Evolutionary conservation across 768 basidiomycete species (phyloP).

Genomic region (Pisolithus sp.): DNA sequence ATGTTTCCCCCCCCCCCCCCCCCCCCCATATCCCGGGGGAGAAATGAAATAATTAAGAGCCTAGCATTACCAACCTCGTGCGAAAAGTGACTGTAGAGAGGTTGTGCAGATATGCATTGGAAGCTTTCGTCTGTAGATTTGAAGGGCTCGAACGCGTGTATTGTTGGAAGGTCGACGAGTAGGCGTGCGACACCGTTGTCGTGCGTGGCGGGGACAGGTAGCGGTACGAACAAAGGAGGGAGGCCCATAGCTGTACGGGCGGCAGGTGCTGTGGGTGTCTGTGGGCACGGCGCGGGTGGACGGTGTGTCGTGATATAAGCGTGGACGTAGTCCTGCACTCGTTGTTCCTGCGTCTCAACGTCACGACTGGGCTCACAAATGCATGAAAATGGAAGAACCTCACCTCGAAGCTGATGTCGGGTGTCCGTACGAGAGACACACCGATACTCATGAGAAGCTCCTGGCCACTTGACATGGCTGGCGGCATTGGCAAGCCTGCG

Average conservation of each 20-base stretch:
- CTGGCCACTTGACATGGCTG: not conserved
- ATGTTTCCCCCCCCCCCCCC: too few species aligned
- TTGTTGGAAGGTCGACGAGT: slow-evolving; percentile 12
- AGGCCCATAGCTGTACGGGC: slow-evolving; percentile 41
- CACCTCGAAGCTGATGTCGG: slow-evolving; percentile 26
- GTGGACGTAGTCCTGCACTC: slow-evolving; percentile 47
- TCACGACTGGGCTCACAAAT: not conserved
- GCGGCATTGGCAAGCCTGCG: too few species aligned
- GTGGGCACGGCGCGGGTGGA: slow-evolving; percentile 45
- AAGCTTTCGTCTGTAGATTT: slow-evolving; percentile 21
- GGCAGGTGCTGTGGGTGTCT: slow-evolving; percentile 37
- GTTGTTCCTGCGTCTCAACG: slow-evolving; percentile 40
- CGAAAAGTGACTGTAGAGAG: slow-evolving; percentile 31
- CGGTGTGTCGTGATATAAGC: slow-evolving; percentile 41
- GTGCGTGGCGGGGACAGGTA: slow-evolving; percentile 11
- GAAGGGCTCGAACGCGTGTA: slow-evolving; percentile 24
- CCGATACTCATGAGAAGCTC: slow-evolving; percentile 26
- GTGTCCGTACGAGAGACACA: slow-evolving; percentile 6
- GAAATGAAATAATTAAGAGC: not conserved
- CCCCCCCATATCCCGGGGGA: not conserved
- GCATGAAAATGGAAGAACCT: not conserved
- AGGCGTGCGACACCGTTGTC: slow-evolving; percentile 2
- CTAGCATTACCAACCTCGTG: slow-evolving; percentile 33
- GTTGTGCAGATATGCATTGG: slow-evolving; percentile 35
- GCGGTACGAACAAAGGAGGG: slow-evolving; percentile 47